Evolutionary conservation across 202 grass and related monocot genomes (phyloP), one percentile per base, ranked within the genome.

Genomic region (Elaeis oleifera): DNA sequence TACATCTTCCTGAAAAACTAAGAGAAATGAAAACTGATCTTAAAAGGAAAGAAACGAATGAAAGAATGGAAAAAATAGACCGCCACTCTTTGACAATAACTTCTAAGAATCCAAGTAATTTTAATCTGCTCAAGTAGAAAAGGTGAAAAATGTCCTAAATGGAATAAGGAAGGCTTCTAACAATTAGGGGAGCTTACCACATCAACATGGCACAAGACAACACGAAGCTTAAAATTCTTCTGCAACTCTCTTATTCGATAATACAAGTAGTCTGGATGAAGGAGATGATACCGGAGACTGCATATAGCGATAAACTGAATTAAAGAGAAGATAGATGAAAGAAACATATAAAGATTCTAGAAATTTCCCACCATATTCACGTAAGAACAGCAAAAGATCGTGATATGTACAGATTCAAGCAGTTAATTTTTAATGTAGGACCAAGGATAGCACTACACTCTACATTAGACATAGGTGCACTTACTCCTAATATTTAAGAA

Each of bases 211-310:
- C 92, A 91, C 70, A 97, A 77, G 54, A 97, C 70, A 64, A 92
- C 71, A 55, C 82, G 81, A 50, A 97, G 84, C 75, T 85, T 91
- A 69, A 83, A 89, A 79, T 89, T 89, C 74, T 84, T 91, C 55
- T 97, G 87, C 64, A 91, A 51, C 59, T 97, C 92, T 69, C 79
- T 97, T 77, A 91, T 91, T 63, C 92, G 67, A 83, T 91, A 97
- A 24, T 91, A 97, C 24, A 97, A 84, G 77, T 97, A 97, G 49
- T 97, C 92, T 3, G 88, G 92, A 71, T 97, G 88, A 36, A 97
- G 88, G 71, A 97, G 88, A 76, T 97, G 92, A 69, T 97, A 97
- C 16, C 88, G 80, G 23, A 89, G 76, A 81, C 92, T 97, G 77
- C 72, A 84, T 71, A 29, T 51, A 69, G 7, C 21, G 22, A 31